Evolutionary conservation across 257 asterid genomes (phyloP), one percentile per base, ranked within the genome.

Genomic region (Scutellaria minor): DNA sequence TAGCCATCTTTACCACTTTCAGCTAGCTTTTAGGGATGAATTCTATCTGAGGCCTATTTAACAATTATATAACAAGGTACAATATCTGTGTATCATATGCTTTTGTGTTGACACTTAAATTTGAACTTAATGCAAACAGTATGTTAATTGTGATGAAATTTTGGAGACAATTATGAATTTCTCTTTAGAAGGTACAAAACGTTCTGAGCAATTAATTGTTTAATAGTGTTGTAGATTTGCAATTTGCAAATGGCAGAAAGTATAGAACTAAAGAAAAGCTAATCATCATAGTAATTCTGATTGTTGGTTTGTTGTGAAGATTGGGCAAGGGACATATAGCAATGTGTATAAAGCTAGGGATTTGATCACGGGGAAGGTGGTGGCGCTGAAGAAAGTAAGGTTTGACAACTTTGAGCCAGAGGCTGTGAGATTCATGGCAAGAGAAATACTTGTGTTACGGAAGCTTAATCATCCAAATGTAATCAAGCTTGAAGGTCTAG

Each of bases 311-410:
- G 60, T 41, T 78, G 71, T 64, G 71, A 78, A 90, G 97, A 89
- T 91, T 81, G 97, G 97, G 86, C 98, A 93, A 77, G 96, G 98
- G 59, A 93, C 97, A 1, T 92, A 90, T 59, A 92, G 98, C 89
- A 90, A 90, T 77, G 98, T 92, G 57, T 92, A 93, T 66, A 93
- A 89, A 81, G 97, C 96, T 7, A 83, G 86, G 83, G 98, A 93
- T 79, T 82, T 87, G 88, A 81, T 88, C 35, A 91, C 90, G 0
- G 97, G 96, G 81, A 88, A 91, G 77, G 82, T 91, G 46, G 98
- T 93, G 79, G 98, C 98, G 9, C 65, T 93, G 80, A 93, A 93
- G 85, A 93, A 93, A 80, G 96, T 93, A 67, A 71, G 98, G 70
- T 87, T 93, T 40, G 97, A 93, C 80, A 87, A 76, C 71, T 60